Base-by-base conservation (phyloP, 2,329 filamentous ascomycete genomes). In the Fusarium redolens region DNA sequence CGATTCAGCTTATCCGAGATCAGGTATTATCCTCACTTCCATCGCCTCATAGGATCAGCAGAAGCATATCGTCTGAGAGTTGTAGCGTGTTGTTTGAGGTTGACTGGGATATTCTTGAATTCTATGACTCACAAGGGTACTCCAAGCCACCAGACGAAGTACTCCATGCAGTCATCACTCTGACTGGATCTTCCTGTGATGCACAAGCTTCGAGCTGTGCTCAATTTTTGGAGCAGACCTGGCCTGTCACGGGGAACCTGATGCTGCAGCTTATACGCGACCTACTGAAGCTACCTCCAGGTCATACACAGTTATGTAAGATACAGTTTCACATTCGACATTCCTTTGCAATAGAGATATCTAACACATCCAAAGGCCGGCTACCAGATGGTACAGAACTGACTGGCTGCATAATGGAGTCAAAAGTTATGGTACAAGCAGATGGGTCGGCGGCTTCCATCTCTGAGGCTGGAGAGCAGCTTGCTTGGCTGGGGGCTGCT, bases 311-410 rank as follows among this genome's bases (percentile, higher is more conserved):
- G 4, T 6, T 5, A 3, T 28, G 17, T 45, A 28, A 28, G 22
- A 8, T 45, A 18, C 4, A 8, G 11, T 28, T 17, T 18, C 41
- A 17, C 7, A 6, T 41, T 15, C 10, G 8, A n/a, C 7, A 43
- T n/a, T 33, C 11, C 33, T 33, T 33, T 28, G 28, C 7, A 2
- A 40, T 11, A 40, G 7, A 20, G 4, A 18, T 30, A 15, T 30
- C 25, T 31, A 12, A 48, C 18, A 15, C 0, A 1, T 48, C 5
- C 0, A 3, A n/a, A 48, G 45, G 5, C 28, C 1, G 1, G 8
- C 3, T 48, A 10, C 45, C 18, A 8, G 45, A 48, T 30, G 5
- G 0, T 2, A 48, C 45, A 10, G 30, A 9, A 12, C 18, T 48
- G 3, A 6, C 5, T 2, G 45, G 18, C 2, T 12, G 28, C 25